phyloP scores from a whole-genome alignment of 768 basidiomycete species.

The Suillus tomentosus region DNA sequence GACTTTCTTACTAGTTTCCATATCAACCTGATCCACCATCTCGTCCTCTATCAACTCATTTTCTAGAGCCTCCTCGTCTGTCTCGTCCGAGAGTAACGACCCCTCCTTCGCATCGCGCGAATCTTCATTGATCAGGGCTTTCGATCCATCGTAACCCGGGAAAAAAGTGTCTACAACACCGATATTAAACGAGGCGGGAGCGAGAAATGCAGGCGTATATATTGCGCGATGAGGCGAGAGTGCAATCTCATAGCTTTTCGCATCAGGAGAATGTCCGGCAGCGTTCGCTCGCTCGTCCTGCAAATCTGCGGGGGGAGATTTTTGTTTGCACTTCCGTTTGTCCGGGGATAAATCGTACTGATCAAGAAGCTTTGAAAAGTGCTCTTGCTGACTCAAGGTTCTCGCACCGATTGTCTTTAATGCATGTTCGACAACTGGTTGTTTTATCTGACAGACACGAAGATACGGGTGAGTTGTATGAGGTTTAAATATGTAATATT shows the following conservation, averaged over 20 bases:
- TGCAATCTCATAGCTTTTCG: slow-evolving; percentile 9
- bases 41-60: slow-evolving; percentile 47
- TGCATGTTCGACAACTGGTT: slow-evolving; percentile 48
- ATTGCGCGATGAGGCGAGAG: slow-evolving; percentile 32
- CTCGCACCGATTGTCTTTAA: slow-evolving; percentile 48
- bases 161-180: slow-evolving; percentile 18
- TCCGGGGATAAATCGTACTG: slow-evolving; percentile 16
- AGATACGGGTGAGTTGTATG: not conserved
- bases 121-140: slow-evolving; percentile 21
- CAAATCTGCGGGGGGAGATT: slow-evolving; percentile 14
- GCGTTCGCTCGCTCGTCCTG: slow-evolving; percentile 17
- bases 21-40: slow-evolving; percentile 41
- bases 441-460: slow-evolving; percentile 40
- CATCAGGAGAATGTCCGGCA: slow-evolving; percentile 12
- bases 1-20: slow-evolving; percentile 30
- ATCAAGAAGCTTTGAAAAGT: slow-evolving; percentile 40
- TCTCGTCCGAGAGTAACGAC: slow-evolving; percentile 31
- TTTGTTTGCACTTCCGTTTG: slow-evolving; percentile 12
- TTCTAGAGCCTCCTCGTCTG: slow-evolving; percentile 40
- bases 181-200: slow-evolving; percentile 25
- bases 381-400: slow-evolving; percentile 38
- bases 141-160: slow-evolving; percentile 26
- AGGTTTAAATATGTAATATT: not conserved
- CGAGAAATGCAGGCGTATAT: slow-evolving; percentile 38
- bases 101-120: slow-evolving; percentile 24